Evolutionary conservation across 148 eudicot species (phyloP).

Genomic region (Vaccinium myrtillus): DNA sequence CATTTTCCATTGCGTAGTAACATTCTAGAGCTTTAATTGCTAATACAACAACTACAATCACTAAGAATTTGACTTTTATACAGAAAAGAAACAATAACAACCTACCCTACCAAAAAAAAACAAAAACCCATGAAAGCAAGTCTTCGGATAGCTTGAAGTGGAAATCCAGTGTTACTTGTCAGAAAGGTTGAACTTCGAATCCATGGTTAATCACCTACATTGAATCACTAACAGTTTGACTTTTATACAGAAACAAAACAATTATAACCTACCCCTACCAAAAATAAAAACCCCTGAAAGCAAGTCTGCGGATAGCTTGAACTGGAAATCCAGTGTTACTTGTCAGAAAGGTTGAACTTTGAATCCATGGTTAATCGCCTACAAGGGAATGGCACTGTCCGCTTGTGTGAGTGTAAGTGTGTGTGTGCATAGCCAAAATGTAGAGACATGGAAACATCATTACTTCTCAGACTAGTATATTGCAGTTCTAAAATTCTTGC

Average conservation of each 20-base stretch:
- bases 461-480: not conserved
- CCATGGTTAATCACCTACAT: not conserved
- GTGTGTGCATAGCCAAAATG: not conserved
- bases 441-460: not conserved
- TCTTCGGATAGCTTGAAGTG: not conserved
- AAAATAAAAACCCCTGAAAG: not conserved
- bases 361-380: not conserved
- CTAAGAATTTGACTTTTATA: not conserved
- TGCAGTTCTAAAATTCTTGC: not conserved
- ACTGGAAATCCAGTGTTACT: not conserved
- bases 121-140: not conserved
- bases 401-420: not conserved
- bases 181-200: not conserved
- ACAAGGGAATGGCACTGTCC: not conserved
- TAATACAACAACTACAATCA: not conserved
- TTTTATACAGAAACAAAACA: not conserved
- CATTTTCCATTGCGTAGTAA: not conserved
- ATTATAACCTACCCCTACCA: not conserved
- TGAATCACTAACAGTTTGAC: not conserved
- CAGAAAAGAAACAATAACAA: not conserved
- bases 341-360: not conserved
- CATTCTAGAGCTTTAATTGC: not conserved
- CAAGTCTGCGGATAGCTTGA: not conserved
- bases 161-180: not conserved
- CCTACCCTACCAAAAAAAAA: conserved; percentile 2